Conservation (phyloP, 2,329 filamentous ascomycete species). For the Sporothrix phasma region DNA sequence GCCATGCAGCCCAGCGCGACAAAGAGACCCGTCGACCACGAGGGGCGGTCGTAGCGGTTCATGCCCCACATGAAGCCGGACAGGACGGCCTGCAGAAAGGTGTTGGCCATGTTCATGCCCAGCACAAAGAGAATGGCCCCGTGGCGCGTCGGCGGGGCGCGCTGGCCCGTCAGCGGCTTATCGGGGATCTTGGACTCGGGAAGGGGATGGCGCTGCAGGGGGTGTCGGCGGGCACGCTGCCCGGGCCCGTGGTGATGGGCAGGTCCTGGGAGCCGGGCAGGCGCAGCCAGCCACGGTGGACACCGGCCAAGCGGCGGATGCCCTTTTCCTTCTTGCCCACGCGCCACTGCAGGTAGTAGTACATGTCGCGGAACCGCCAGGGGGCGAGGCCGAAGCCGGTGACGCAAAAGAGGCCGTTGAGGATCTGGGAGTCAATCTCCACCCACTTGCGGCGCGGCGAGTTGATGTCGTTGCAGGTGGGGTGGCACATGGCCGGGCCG, state of each 20-base stretch:
- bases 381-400: constrained; percentile 77
- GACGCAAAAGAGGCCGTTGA: constrained; percentile 78
- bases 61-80: constrained; percentile 77
- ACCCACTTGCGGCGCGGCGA: constrained; percentile 76
- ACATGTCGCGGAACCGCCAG: constrained; percentile 75
- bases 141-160: constrained; percentile 53
- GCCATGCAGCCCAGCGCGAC: constrained; percentile 64
- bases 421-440: constrained; percentile 72
- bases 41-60: constrained; percentile 62
- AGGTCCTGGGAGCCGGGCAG: constrained; percentile 55
- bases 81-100: constrained; percentile 62
- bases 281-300: constrained; percentile 68
- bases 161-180: constrained; percentile 59
- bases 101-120: constrained; percentile 71
- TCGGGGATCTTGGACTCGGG: constrained; percentile 51
- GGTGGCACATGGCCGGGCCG: constrained; percentile 61
- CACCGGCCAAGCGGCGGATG: constrained; percentile 60
- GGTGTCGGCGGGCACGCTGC: constrained; percentile 34
- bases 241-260: constrained; percentile 41
- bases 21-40: constrained; percentile 71
- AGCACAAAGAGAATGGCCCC: constrained; percentile 77
- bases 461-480: constrained; percentile 59
- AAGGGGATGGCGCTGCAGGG: constrained; percentile 46
- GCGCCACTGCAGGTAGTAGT: constrained; percentile 59
- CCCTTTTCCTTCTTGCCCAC: constrained; percentile 41